phyloP scores from a whole-genome alignment of 371 early-diverging fungal genomes.

The Lichtheimia ramosa region DNA sequence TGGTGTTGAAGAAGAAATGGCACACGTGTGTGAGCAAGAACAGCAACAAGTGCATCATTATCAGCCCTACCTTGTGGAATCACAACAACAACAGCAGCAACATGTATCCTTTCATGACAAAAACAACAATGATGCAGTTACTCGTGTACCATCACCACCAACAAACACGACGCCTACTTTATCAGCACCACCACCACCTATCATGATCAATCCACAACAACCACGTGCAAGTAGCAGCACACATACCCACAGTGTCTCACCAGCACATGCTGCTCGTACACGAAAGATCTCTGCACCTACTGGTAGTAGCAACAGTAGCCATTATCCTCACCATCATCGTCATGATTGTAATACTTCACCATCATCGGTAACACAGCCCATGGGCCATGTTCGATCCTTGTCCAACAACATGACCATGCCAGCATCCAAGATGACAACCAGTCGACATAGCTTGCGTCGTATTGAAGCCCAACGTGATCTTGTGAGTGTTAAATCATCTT shows the following conservation, averaged over 20 bases:
- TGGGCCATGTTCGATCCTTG: conserved; percentile 2
- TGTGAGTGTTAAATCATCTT: too few species aligned
- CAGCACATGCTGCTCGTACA: too few species aligned
- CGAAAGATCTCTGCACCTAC: background rate
- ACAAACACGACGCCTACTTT: too few species aligned
- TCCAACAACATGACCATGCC: conserved; percentile 13
- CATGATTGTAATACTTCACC: too few species aligned
- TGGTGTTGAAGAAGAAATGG: conserved; percentile 34
- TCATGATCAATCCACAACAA: too few species aligned
- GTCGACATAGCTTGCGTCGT: conserved; percentile 7
- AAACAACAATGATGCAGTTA: too few species aligned
- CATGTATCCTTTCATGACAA: background rate
- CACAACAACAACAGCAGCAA: background rate
- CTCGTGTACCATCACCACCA: too few species aligned
- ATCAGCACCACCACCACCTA: too few species aligned
- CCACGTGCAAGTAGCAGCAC: too few species aligned
- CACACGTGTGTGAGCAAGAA: conserved; percentile 1
- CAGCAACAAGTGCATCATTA: background rate
- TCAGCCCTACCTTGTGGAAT: background rate
- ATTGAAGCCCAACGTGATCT: conserved; percentile 16
- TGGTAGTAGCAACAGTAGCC: background rate
- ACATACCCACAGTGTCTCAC: too few species aligned
- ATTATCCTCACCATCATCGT: too few species aligned
- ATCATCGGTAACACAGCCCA: background rate
- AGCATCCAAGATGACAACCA: background rate